Base-by-base conservation (phyloP, 306 rosid species). In the Ormosia semicastrata region DNA sequence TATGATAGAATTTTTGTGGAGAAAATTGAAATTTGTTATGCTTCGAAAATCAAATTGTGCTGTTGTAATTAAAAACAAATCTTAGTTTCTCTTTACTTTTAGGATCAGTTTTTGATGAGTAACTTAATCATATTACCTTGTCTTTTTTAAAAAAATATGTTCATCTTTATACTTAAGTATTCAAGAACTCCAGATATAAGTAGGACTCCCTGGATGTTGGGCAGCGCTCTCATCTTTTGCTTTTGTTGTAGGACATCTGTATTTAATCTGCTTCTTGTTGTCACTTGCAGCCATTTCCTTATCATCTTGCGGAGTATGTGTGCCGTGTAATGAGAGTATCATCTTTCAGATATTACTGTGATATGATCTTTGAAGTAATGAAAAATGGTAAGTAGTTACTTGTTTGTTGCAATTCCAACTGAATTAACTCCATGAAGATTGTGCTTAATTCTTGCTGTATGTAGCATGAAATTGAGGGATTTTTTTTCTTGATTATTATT, bases 361-460 rank as follows among this genome's bases (percentile, higher is more conserved):
- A 94, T 89, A 94, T 94, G 97, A 77, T 94, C 81, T 94, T 94
- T 68, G 97, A 94, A 84, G 98, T 94, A 69, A 93, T 94, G 98
- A 94, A 76, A 89, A 94, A 90, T 73, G 98, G 98, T 92, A 91
- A 90, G 67, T 60, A 41, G 49, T 79, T 69, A 15, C 72, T 63
- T 80, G 50, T 50, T 81, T 57, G 63, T 77, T 63, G 73, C 77
- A 81, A 80, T 84, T 84, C 53, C 64, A 29, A 50, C 71, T 47
- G 85, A 76, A 17, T 73, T 60, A 30, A 57, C 52, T 64, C 10
- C 49, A 54, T 83, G 72, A 54, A 69, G 34, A 64, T 64, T 50
- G 33, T 79, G 71, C 72, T 57, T 83, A 84, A 50, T 66, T 69
- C 32, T 69, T 78, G 17, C 64, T 67, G 7, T 71, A 68, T 43